Conservation (phyloP, 192 early-diverging fungal genomes). For the Anaeromyces robustus region DNA sequence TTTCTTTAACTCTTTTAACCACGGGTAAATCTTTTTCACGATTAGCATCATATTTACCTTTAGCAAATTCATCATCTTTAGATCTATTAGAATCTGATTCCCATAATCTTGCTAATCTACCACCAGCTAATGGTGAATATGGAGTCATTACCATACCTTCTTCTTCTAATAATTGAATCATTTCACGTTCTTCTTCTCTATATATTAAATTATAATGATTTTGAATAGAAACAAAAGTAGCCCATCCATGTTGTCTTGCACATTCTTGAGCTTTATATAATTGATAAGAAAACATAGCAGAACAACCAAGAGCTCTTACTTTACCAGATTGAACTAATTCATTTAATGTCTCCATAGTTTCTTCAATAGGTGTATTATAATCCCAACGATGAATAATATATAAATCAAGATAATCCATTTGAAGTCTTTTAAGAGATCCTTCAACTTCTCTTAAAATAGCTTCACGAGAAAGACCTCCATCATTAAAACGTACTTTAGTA, state of each 20-base stretch:
- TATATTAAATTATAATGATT: too few species aligned
- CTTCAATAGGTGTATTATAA: not conserved
- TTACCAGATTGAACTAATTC: constrained; percentile 1
- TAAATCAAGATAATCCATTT: not conserved
- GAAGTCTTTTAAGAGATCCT: not conserved
- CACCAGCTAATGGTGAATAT: too few species aligned
- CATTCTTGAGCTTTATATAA: constrained; percentile 2
- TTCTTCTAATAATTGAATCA: too few species aligned
- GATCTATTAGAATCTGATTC: too few species aligned
- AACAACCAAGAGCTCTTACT: not conserved
- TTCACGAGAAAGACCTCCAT: not conserved
- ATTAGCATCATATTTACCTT: too few species aligned
- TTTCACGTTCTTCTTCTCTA: too few species aligned
- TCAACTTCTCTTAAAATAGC: not conserved
- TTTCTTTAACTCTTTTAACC: too few species aligned
- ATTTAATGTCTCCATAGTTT: constrained; percentile 1
- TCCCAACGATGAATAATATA: constrained; percentile 2
- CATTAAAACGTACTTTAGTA: not conserved
- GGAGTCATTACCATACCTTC: too few species aligned
- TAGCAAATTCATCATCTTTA: too few species aligned
- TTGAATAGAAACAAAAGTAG: not conserved
- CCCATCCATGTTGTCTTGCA: constrained; percentile 2
- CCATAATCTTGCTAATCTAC: too few species aligned
- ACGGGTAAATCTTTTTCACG: too few species aligned
- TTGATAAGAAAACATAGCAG: not conserved